phyloP scores from a whole-genome alignment of 306 rosid genomes.

The Morella rubra region DNA sequence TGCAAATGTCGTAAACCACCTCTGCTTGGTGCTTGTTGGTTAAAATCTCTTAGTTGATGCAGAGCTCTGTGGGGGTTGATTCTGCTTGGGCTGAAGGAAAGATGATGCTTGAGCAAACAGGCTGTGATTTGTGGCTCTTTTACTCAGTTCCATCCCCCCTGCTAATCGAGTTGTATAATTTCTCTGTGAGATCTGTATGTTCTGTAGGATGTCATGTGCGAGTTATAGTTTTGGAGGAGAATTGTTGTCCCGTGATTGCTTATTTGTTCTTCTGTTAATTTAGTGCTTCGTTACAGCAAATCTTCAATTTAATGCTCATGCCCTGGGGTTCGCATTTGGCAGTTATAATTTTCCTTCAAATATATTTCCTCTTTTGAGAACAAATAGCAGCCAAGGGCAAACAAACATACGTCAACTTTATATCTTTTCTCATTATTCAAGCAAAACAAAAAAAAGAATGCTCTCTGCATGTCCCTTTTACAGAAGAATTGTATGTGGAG shows the following conservation, averaged over 20 bases:
- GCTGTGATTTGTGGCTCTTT: conserved; percentile 31
- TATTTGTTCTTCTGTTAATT: conserved; percentile 21
- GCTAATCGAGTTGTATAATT: conserved; percentile 30
- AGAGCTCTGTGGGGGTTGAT: conserved; percentile 34
- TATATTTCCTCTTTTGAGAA: too few species aligned
- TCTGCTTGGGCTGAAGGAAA: conserved; percentile 41
- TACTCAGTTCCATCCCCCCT: conserved; percentile 20
- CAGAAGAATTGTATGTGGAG: conserved; percentile 31
- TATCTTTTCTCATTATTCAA: conserved; percentile 32
- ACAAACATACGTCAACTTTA: conserved; percentile 6
- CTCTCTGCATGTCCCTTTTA: conserved; percentile 20
- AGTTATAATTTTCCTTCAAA: not conserved
- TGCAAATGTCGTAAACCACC: not conserved
- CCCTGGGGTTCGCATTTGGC: not conserved
- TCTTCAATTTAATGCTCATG: not conserved
- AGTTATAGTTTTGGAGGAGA: conserved; percentile 34
- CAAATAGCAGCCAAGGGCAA: too few species aligned
- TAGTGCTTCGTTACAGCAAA: not conserved
- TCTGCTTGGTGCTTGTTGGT: not conserved
- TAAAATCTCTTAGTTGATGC: not conserved
- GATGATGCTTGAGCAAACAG: conserved; percentile 37
- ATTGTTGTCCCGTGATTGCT: conserved; percentile 16
- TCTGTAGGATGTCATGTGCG: conserved; percentile 43
- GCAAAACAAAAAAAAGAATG: conserved; percentile 9
- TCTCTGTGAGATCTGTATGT: conserved; percentile 23